Evolutionary conservation across 352 stramenopile species (phyloP).

Genomic region (Pythium brassicae): DNA sequence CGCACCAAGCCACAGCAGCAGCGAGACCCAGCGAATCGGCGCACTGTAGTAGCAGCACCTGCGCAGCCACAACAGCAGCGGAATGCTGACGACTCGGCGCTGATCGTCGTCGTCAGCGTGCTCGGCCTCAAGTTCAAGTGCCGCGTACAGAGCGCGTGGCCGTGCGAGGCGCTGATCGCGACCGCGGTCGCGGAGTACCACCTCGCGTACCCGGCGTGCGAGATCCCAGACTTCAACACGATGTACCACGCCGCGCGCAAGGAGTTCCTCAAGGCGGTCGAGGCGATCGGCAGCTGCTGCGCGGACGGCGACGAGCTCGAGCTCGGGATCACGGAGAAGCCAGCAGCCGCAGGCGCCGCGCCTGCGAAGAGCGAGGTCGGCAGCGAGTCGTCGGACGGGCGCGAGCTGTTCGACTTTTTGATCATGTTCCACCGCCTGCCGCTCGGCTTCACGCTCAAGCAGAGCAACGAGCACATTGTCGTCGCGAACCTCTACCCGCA

Average conservation of each 20-base stretch:
- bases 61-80: background rate
- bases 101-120: conserved; percentile 43
- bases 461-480: conserved; percentile 65
- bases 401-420: conserved; percentile 55
- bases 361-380: conserved; percentile 19
- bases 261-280: conserved; percentile 41
- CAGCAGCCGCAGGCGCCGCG: conserved; percentile 4
- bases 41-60: conserved; percentile 10
- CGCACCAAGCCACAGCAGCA: conserved; percentile 8
- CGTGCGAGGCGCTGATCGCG: conserved; percentile 63
- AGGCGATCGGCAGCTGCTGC: conserved; percentile 50
- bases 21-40: conserved; percentile 5
- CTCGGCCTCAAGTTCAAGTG: conserved; percentile 55
- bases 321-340: conserved; percentile 39
- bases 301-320: conserved; percentile 58
- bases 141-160: conserved; percentile 51
- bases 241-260: conserved; percentile 66
- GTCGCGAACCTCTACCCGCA: conserved; percentile 84
- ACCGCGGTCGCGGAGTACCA: conserved; percentile 66
- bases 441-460: conserved; percentile 83
- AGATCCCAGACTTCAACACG: conserved; percentile 73
- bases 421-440: conserved; percentile 83
- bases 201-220: conserved; percentile 40
- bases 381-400: conserved; percentile 18
- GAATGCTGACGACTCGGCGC: conserved; percentile 13